Base-by-base conservation (phyloP, 1,284 basidiomycete genomes). In the Malassezia furfur region DNA sequence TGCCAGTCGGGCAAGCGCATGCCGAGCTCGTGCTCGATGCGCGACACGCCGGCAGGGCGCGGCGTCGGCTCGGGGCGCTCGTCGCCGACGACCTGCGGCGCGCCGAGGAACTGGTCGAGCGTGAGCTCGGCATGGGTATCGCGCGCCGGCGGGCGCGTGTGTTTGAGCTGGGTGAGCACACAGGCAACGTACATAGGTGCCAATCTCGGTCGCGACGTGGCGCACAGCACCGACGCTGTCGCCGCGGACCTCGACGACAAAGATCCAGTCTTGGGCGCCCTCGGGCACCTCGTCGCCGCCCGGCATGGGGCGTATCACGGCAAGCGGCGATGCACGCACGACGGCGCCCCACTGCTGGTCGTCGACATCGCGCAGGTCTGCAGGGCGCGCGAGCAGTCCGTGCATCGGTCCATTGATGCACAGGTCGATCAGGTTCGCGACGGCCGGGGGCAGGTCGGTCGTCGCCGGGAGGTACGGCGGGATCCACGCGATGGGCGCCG, bases 241-340 rank as follows among this genome's bases (percentile, higher is more conserved):
- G 54, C 61, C 62, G 41, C 61, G 61, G 39, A 71, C 69, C 44
- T 71, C 62, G 22, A 71, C 67, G 9, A 72, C 54, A 4, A 71
- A 56, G 41, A 72, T 70, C 68, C 69, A 72, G 48, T 71, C 69
- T 14, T 59, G 61, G 36, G 50, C 57, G 3, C 45, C 46, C 9
- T 30, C 50, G 21, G 40, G 40, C 21, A 43, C 50, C 30, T 22
- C 34, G 12, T 41, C 45, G 43, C 25, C 59, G 45, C 31, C 54
- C 57, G 8, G 52, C 60, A 48, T 65, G 51, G 66, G 66, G 38
- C 60, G 61, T 22, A 68, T 68, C 21, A 68, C 54, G 7, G 60
- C 56, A 52, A 68, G 48, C 19, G 66, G 63, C 5, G 65, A 52
- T 10, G 43, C 50, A 2, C 55, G 50, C 25, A 52, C 58, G 30